Base-by-base conservation (phyloP, 345 rosid species). In the Anacardium occidentale region DNA sequence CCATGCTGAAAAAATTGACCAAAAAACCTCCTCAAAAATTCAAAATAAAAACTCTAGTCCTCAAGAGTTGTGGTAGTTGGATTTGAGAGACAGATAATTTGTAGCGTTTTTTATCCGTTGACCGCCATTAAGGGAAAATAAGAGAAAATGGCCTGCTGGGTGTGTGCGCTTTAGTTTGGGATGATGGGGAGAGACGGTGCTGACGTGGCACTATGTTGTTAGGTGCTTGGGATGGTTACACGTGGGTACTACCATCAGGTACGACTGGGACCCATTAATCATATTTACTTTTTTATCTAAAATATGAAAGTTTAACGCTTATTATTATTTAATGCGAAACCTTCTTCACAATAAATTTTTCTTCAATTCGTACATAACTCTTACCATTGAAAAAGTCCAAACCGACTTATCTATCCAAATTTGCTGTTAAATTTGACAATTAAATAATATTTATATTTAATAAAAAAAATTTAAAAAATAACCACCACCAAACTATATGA, bases 41-140 rank as follows among this genome's bases (percentile, higher is more conserved):
- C 32, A 29, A 79, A n/a, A 60, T 64, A 15, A 22, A 53, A 69
- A 17, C 25, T 37, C 22, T 45, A 29, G 32, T 29, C 32, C 32
- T 29, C 32, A 1, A 1, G 32, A 29, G 32, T 29, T 5, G 50
- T 52, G 54, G 81, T 62, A 64, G 52, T 66, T 47, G 68, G 77
- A 69, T 74, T 75, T 66, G 51, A 70, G 64, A 70, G 76, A 60
- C 68, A n/a, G 74, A 66, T 58, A 73, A 66, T 47, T 25, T 51
- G 67, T 68, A 64, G 57, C 63, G 69, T 74, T 53, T 66, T 69
- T 77, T 79, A 81, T 70, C 79, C 82, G 86, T 84, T 87, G 91
- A 87, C 94, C 81, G 77, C 83, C 76, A 76, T 9, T 73, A 74
- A 45, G 73, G 75, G 71, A 80, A 73, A 64, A 66, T 59, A 76